Evolutionary conservation across 129 eudicot species (phyloP).

Genomic region (Helichrysum umbraculigerum): DNA sequence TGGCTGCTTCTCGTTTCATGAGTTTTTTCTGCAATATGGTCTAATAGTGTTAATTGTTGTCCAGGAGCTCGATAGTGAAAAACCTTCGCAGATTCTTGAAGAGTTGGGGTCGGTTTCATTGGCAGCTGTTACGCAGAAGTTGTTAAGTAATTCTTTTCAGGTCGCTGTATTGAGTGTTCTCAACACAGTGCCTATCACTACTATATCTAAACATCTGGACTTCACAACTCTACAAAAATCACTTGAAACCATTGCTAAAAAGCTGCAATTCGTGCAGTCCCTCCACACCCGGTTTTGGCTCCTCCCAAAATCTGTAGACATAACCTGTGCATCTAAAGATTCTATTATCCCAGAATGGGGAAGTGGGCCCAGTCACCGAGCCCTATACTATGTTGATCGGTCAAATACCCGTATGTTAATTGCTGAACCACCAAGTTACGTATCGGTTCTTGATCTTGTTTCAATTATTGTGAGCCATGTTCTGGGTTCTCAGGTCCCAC

Average conservation of each 20-base stretch:
- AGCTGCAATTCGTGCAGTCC: conserved; percentile 61
- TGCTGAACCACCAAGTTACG: conserved; percentile 83
- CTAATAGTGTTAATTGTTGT: conserved; percentile 12
- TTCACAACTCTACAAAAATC: conserved; percentile 40
- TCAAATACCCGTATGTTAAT: conserved; percentile 50
- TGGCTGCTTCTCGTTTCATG: neutral
- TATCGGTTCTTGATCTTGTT: conserved; percentile 67
- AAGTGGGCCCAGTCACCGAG: conserved; percentile 53
- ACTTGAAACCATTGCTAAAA: conserved; percentile 62
- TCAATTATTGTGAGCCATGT: conserved; percentile 73
- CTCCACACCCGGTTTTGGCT: conserved; percentile 77
- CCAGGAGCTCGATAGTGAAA: conserved; percentile 68
- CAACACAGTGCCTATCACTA: conserved; percentile 39
- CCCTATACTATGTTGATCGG: conserved; percentile 69
- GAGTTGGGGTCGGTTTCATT: conserved; percentile 60
- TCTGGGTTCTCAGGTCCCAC: conserved; percentile 71
- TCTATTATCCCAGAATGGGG: conserved; percentile 77
- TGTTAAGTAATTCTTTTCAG: conserved; percentile 74
- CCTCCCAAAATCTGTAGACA: conserved; percentile 69
- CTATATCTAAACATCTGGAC: conserved; percentile 37
- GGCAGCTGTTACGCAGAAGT: conserved; percentile 48
- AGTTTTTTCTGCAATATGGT: neutral
- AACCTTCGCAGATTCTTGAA: conserved; percentile 51
- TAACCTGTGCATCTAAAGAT: conserved; percentile 59
- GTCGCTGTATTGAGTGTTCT: conserved; percentile 66